phyloP scores from a whole-genome alignment of 768 basidiomycete genomes.

The Rhodosporidiobolus sp. region DNA sequence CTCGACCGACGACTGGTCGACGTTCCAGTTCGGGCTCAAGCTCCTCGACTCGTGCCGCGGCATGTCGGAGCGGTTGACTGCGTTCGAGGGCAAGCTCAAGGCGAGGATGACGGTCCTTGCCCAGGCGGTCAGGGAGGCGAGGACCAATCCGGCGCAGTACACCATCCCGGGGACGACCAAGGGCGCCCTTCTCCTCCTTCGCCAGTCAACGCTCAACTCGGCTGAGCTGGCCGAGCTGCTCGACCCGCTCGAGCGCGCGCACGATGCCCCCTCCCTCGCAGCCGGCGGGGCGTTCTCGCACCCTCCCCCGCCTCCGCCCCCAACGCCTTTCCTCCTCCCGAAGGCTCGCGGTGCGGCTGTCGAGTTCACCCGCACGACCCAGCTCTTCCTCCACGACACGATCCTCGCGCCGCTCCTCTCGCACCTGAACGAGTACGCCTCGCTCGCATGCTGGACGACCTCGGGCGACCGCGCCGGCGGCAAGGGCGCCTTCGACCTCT shows the following conservation, averaged over 20 bases:
- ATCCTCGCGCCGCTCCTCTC: slow-evolving; percentile 77
- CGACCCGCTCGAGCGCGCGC: slow-evolving; percentile 47
- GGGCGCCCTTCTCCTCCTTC: slow-evolving; percentile 67
- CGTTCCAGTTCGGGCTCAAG: slow-evolving; percentile 77
- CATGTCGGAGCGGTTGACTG: slow-evolving; percentile 63
- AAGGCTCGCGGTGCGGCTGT: slow-evolving; percentile 29
- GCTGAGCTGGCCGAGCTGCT: slow-evolving; percentile 66
- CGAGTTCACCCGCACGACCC: slow-evolving; percentile 56
- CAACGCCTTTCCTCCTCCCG: slow-evolving; percentile 35
- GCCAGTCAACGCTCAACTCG: slow-evolving; percentile 81
- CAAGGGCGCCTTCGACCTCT: slow-evolving; percentile 55
- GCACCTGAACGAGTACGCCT: slow-evolving; percentile 69
- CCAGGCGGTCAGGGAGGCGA: slow-evolving; percentile 59
- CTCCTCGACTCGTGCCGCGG: slow-evolving; percentile 75
- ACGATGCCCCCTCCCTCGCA: neutral
- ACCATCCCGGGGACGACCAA: slow-evolving; percentile 58
- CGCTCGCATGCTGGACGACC: slow-evolving; percentile 63
- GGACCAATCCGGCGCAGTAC: slow-evolving; percentile 58
- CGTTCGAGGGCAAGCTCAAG: slow-evolving; percentile 70
- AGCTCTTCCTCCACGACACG: slow-evolving; percentile 71
- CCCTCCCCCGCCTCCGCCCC: slow-evolving; percentile 4
- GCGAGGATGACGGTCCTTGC: slow-evolving; percentile 61
- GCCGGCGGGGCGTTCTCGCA: neutral
- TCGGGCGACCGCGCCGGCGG: slow-evolving; percentile 53
- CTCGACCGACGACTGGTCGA: slow-evolving; percentile 79